phyloP scores from a whole-genome alignment of 225 moss, liverwort and hornwort genomes.

The Climacium dendroides region DNA sequence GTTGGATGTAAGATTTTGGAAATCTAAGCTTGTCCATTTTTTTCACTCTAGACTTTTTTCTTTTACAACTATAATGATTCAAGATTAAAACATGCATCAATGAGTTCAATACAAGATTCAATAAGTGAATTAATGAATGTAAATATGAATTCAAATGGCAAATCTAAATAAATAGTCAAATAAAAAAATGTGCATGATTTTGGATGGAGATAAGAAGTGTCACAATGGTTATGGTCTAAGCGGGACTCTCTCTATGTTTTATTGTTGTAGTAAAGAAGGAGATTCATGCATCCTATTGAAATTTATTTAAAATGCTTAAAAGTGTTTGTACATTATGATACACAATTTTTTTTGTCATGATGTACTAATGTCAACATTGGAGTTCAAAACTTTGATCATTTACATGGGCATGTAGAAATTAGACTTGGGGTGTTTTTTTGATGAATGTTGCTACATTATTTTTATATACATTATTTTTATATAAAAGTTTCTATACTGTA shows the following conservation, averaged over 20 bases:
- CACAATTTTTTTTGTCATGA: not conserved
- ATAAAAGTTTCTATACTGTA: too few species aligned
- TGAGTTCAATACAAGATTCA: too few species aligned
- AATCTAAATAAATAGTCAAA: too few species aligned
- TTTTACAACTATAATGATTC: too few species aligned
- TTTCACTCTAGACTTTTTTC: too few species aligned
- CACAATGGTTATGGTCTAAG: not conserved
- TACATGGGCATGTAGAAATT: not conserved
- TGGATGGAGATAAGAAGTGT: not conserved
- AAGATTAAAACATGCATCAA: too few species aligned
- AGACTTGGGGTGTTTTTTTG: not conserved
- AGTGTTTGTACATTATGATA: accelerated
- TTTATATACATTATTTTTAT: too few species aligned
- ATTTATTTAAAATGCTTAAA: not conserved
- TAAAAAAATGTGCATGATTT: not conserved
- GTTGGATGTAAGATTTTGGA: too few species aligned
- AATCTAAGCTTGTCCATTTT: too few species aligned
- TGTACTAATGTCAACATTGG: accelerated
- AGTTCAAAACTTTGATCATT: not conserved
- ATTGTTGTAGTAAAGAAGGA: not conserved
- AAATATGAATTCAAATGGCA: too few species aligned
- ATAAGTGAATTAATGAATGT: too few species aligned
- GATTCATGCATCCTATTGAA: not conserved
- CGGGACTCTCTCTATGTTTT: not conserved
- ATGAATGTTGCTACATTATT: not conserved